Percentiles rank a stretch among this genome's conserved stretches.
phyloP scores from a whole-genome alignment of 208 protist species.

The Acanthamoeba sp. region DNA sequence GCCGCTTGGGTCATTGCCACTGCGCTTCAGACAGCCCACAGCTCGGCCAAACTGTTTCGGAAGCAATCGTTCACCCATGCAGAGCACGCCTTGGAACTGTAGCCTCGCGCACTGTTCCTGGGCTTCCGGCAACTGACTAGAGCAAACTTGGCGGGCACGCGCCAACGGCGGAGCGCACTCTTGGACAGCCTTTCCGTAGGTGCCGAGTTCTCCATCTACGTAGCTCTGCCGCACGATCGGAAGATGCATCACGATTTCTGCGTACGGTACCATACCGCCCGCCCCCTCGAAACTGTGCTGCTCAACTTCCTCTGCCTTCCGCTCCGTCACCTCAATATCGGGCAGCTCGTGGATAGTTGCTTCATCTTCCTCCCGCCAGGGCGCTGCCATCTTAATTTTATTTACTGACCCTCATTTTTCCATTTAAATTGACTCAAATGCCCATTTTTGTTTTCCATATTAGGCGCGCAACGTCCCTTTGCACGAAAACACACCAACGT shows the following conservation, averaged over 20 bases:
- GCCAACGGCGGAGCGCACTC: neutral
- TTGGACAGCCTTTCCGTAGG: neutral
- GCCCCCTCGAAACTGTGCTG: neutral
- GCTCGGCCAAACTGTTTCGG: neutral
- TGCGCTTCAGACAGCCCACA: slow-evolving; percentile 2
- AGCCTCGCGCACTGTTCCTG: slow-evolving; percentile 24
- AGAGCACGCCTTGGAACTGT: slow-evolving; percentile 8
- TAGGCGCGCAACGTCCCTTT: too few relatives aligned
- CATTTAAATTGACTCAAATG: slow-evolving; percentile 4
- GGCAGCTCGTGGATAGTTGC: neutral
- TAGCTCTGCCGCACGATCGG: slow-evolving; percentile 35
- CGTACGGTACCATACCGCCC: neutral
- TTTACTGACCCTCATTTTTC: neutral
- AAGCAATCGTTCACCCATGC: slow-evolving; percentile 28
- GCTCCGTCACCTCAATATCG: neutral
- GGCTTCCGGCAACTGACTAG: neutral
- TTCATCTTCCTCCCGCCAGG: slow-evolving; percentile 13
- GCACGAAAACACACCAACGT: too few relatives aligned
- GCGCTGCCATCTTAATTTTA: neutral
- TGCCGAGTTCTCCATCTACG: slow-evolving; percentile 10
- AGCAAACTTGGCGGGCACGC: slow-evolving; percentile 10
- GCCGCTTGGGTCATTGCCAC: neutral
- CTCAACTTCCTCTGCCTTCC: neutral
- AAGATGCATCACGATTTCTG: slow-evolving; percentile 2
- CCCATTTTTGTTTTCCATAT: too few relatives aligned